These are phyloP conservation scores for Saccharomycopsis sp. DNA, from an alignment of 805 yeast species.

Conservation along the genomic window DNA sequence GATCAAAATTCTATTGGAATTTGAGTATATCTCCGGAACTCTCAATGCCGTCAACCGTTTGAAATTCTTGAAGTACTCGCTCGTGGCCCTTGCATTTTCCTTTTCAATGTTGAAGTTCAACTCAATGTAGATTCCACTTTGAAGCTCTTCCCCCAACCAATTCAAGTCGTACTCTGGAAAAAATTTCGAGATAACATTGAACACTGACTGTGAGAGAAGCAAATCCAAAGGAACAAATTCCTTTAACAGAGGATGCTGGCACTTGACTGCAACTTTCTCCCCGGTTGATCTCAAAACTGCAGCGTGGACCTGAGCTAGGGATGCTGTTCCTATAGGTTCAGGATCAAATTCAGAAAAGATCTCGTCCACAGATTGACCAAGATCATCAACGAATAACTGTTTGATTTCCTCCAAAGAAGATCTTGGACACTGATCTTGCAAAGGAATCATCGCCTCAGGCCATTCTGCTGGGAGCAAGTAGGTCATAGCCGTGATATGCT, in stretches of 20 bases:
- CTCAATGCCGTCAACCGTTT: constrained; percentile 64
- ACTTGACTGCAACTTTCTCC: constrained; percentile 82
- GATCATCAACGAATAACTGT: constrained; percentile 60
- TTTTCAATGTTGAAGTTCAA: constrained; percentile 87
- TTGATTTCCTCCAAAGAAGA: constrained; percentile 65
- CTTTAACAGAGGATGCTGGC: constrained; percentile 84
- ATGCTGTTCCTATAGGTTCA: constrained; percentile 88
- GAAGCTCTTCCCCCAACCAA: constrained; percentile 95
- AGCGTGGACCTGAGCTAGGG: constrained; percentile 90
- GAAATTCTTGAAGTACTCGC: constrained; percentile 53
- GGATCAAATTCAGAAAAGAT: constrained; percentile 60
- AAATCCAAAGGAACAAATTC: constrained; percentile 91
- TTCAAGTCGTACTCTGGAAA: constrained; percentile 92
- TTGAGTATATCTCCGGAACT: constrained; percentile 64
- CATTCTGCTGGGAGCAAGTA: constrained; percentile 88
- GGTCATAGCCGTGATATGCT: constrained; percentile 87
- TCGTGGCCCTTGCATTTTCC: constrained; percentile 65
- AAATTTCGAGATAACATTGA: constrained; percentile 60
- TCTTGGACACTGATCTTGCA: constrained; percentile 85
- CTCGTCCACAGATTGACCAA: constrained; percentile 54
- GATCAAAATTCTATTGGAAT: constrained; percentile 64
- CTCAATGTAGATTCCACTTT: constrained; percentile 82
- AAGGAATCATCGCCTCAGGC: constrained; percentile 90
- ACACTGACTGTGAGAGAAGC: constrained; percentile 67
- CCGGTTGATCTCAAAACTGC: constrained; percentile 57